A percentile compares a stretch with the other conserved stretches of the same genome.
phyloP scores from a whole-genome alignment of 768 basidiomycete species.

The Xanthoconium purpureum region DNA sequence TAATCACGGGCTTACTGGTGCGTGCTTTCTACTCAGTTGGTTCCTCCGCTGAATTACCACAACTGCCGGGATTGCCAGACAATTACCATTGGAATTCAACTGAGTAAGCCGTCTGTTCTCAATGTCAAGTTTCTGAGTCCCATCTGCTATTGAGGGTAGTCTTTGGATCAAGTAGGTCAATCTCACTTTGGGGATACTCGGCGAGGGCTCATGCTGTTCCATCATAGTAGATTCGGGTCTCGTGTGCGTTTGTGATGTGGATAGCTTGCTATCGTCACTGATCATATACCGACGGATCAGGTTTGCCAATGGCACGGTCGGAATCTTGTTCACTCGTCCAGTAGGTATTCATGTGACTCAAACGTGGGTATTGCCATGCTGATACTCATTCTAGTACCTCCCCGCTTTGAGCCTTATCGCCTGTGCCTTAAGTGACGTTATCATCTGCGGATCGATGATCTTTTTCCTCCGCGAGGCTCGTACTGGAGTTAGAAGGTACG shows the following conservation, averaged over 20 bases:
- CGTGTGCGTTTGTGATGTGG: not conserved
- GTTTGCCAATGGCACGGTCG: not conserved
- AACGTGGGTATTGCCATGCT: no score
- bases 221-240: not conserved
- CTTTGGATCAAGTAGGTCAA: not conserved
- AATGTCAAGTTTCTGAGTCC: no score
- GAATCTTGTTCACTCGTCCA: not conserved
- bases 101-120: no score
- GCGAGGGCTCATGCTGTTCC: not conserved
- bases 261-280: no score
- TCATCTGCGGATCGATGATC: not conserved
- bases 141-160: not conserved
- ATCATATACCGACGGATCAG: not conserved
- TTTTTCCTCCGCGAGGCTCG: no score
- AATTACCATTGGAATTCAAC: no score
- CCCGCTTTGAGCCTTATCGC: not conserved
- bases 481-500: not conserved
- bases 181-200: not conserved
- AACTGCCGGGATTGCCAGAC: not conserved
- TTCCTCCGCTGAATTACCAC: no score
- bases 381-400: not conserved
- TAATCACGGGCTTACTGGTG: not conserved
- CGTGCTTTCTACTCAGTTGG: not conserved
- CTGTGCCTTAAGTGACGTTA: not conserved
- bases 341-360: not conserved